A percentile compares a stretch with the other conserved stretches of the same genome.
Conservation (phyloP, 352 stramenopile species). For the Proteromonas lacertae region DNA sequence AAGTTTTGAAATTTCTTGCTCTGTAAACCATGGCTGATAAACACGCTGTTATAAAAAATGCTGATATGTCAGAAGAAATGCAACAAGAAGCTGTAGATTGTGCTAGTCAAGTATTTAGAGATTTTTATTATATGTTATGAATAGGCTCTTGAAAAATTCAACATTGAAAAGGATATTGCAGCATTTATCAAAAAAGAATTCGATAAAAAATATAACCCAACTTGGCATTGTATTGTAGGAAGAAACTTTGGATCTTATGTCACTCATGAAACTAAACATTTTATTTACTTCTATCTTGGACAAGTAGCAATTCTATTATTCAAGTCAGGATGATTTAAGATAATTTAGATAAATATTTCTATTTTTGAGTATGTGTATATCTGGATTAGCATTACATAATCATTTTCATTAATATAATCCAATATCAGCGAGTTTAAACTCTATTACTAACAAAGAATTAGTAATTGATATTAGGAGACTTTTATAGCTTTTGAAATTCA, state of each 20-base stretch:
- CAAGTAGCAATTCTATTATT: constrained; percentile 24
- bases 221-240: constrained; percentile 58
- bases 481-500: no score
- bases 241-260: constrained; percentile 17
- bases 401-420: no score
- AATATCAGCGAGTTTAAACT: no score
- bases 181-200: constrained; percentile 98
- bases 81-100: constrained; percentile 94
- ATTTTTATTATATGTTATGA: no score
- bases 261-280: constrained; percentile 22
- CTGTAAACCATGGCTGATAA: constrained; percentile 38
- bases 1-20: no score
- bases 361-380: no score
- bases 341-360: no score
- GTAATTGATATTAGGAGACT: no score
- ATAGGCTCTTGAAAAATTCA: constrained; percentile 96
- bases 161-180: constrained; percentile 96
- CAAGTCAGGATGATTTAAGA: constrained; percentile 24
- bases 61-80: constrained; percentile 96
- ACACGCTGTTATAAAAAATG: constrained; percentile 99
- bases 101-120: constrained; percentile 73
- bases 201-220: constrained; percentile 67
- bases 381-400: no score
- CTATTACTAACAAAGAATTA: no score
- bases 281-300: constrained; percentile 36